A percentile compares a stretch with the other conserved stretches of the same genome.
Evolutionary conservation across 2,329 filamentous ascomycete species (phyloP).

Genomic region (Xylariaceae sp.): DNA sequence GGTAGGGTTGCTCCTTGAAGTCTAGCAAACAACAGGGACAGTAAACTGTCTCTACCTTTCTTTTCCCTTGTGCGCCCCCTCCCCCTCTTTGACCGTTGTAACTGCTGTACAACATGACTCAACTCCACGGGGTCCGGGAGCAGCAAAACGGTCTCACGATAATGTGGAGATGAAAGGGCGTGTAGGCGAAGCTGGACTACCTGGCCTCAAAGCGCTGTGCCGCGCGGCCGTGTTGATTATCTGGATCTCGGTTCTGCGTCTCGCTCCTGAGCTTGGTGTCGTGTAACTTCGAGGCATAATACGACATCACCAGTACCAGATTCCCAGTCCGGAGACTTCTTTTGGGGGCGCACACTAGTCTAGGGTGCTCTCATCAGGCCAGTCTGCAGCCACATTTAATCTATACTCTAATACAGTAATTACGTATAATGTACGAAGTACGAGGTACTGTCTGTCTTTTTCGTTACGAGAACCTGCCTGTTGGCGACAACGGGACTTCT

Average conservation of each 20-base stretch:
- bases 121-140: conserved; percentile 18
- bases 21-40: not conserved
- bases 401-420: conserved; percentile 15
- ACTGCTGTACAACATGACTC: conserved; percentile 17
- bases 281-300: conserved; percentile 2
- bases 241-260: conserved; percentile 24
- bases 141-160: conserved; percentile 22
- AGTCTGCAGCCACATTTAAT: conserved; percentile 25
- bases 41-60: conserved; percentile 6
- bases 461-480: conserved; percentile 28
- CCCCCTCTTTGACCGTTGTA: not conserved
- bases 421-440: too few relatives aligned
- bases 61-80: not conserved
- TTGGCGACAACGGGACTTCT: conserved; percentile 12
- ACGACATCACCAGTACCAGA: not conserved
- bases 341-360: not conserved
- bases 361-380: conserved; percentile 17
- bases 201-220: conserved; percentile 17
- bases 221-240: conserved; percentile 9
- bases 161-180: conserved; percentile 20
- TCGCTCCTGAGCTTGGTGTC: conserved; percentile 12
- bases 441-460: too few relatives aligned
- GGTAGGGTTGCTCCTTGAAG: not conserved
- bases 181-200: conserved; percentile 11
- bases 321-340: not conserved